phyloP scores from a whole-genome alignment of 495 filamentous ascomycete genomes.

The Neurospora sp. region DNA sequence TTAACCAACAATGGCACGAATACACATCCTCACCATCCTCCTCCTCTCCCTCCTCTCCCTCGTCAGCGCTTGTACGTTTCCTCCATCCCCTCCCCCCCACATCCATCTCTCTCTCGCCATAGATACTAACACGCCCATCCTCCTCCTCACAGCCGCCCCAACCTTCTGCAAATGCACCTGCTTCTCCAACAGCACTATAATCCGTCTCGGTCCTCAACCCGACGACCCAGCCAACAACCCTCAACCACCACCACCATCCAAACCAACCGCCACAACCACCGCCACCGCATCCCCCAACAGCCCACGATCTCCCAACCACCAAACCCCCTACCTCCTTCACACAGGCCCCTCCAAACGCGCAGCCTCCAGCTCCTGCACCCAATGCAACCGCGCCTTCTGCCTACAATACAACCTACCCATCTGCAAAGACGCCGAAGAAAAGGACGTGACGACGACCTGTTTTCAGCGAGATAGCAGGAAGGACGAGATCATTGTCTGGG shows the following conservation, averaged over 20 bases:
- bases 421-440: slow-evolving; percentile 75
- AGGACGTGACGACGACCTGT: slow-evolving; percentile 80
- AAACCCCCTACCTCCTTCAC: not conserved
- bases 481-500: slow-evolving; percentile 82
- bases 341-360: slow-evolving; percentile 6
- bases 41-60: slow-evolving; percentile 23
- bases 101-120: not conserved
- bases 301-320: not conserved
- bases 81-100: not conserved
- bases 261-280: slow-evolving; percentile 15
- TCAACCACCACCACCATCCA: slow-evolving; percentile 9
- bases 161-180: slow-evolving; percentile 99
- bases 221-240: slow-evolving; percentile 5
- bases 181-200: slow-evolving; percentile 83
- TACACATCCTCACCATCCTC: slow-evolving; percentile 21
- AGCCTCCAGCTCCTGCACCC: slow-evolving; percentile 47
- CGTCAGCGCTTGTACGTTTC: slow-evolving; percentile 25
- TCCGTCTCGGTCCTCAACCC: slow-evolving; percentile 48
- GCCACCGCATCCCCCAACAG: not conserved
- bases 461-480: slow-evolving; percentile 89
- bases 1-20: slow-evolving; percentile 21
- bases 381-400: slow-evolving; percentile 90
- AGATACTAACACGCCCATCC: slow-evolving; percentile 4
- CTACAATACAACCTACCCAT: slow-evolving; percentile 73
- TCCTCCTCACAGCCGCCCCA: slow-evolving; percentile 41